Conservation (phyloP, 75 land plant genomes). For the Isoetes taiwanensis region DNA sequence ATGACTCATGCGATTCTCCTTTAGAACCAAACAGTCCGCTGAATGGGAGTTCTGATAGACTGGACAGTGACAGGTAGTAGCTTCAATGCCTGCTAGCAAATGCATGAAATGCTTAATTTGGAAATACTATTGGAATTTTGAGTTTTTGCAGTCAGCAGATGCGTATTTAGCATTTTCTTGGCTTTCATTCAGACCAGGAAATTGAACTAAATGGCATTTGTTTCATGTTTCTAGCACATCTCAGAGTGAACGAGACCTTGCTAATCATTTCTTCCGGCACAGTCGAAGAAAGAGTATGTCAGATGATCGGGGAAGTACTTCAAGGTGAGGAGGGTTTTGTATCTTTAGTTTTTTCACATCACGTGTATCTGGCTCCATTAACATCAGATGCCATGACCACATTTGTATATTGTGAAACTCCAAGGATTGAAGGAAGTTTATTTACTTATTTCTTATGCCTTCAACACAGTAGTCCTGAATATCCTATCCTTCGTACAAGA, state of each 20-base stretch:
- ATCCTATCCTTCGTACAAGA: background rate
- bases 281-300: constrained; percentile 11
- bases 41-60: constrained; percentile 12
- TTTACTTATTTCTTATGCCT: background rate
- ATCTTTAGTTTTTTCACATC: background rate
- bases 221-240: too few species aligned
- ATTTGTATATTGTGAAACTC: too few species aligned
- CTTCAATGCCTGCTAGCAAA: too few species aligned
- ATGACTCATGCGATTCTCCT: constrained; percentile 28
- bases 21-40: constrained; percentile 26
- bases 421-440: too few species aligned
- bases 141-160: too few species aligned
- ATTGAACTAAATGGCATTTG: too few species aligned
- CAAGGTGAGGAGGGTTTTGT: constrained; percentile 7
- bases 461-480: background rate
- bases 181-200: too few species aligned
- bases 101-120: too few species aligned
- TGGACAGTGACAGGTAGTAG: constrained; percentile 15
- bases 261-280: constrained; percentile 15
- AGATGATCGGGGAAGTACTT: constrained; percentile 8
- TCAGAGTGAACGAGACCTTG: constrained; percentile 26
- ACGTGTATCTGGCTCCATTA: too few species aligned
- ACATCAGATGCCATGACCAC: too few species aligned
- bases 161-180: too few species aligned
- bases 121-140: too few species aligned